phyloP scores from a whole-genome alignment of 2,329 filamentous ascomycete species.

The Penicillium sp. region DNA sequence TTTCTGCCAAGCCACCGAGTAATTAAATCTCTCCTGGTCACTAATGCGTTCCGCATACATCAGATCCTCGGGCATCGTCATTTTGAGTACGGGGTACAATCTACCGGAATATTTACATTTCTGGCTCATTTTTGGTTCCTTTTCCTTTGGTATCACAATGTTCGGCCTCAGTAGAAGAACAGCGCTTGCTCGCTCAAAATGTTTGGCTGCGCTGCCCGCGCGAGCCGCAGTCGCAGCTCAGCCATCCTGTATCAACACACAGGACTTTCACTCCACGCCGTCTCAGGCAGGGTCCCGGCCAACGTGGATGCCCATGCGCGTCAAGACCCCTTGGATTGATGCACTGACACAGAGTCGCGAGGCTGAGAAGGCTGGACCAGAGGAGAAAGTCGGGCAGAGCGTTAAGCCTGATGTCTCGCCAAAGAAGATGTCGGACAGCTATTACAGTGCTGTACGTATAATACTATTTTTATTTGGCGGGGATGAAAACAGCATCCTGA shows the following conservation, averaged over 20 bases:
- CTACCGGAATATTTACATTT: neutral
- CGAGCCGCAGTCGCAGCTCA: constrained; percentile 12
- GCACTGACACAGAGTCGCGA: constrained; percentile 57
- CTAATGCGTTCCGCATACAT: neutral
- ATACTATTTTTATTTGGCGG: neutral
- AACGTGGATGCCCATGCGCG: constrained; percentile 54
- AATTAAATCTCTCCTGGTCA: neutral
- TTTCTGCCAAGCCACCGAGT: neutral
- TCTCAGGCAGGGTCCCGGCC: constrained; percentile 29
- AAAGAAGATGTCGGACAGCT: constrained; percentile 69
- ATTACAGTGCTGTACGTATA: constrained; percentile 60
- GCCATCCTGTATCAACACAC: constrained; percentile 8
- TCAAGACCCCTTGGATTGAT: constrained; percentile 68
- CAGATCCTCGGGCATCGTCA: constrained; percentile 16
- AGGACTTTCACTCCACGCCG: constrained; percentile 31
- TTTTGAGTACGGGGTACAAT: constrained; percentile 2
- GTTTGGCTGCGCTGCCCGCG: constrained; percentile 12
- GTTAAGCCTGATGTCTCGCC: constrained; percentile 59
- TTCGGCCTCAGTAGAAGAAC: constrained; percentile 21
- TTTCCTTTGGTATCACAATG: constrained; percentile 6
- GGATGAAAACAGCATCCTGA: neutral
- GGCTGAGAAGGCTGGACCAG: constrained; percentile 28
- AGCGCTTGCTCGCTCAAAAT: constrained; percentile 21
- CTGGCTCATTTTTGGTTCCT: neutral
- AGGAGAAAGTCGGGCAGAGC: constrained; percentile 21